phyloP scores from a whole-genome alignment of 1,139 yeast genomes.

The Suhomyces ambrosiae region DNA sequence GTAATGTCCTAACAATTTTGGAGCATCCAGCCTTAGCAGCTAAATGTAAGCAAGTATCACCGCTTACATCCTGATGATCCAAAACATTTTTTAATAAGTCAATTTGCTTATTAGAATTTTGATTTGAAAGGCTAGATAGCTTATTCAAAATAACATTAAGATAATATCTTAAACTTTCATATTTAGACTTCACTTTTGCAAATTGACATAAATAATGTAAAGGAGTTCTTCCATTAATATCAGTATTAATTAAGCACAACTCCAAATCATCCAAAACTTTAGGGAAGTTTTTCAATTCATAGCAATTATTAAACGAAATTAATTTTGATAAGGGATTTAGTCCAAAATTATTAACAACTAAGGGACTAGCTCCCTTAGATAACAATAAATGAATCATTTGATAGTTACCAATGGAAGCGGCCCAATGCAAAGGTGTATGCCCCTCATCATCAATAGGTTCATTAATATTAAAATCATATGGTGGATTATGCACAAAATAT shows the following conservation, averaged over 20 bases:
- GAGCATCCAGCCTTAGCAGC: constrained; percentile 51
- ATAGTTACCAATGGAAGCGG: constrained; percentile 85
- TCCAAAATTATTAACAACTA: constrained; percentile 73
- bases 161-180: constrained; percentile 45
- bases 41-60: constrained; percentile 69
- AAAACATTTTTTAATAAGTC: constrained; percentile 61
- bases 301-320: constrained; percentile 85
- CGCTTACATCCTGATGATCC: constrained; percentile 68
- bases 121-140: constrained; percentile 34
- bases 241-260: constrained; percentile 71
- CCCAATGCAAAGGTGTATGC: constrained; percentile 96
- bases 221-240: constrained; percentile 71
- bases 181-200: constrained; percentile 52
- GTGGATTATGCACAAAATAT: constrained; percentile 69
- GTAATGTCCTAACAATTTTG: constrained; percentile 41
- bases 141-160: constrained; percentile 41
- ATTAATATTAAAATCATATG: constrained; percentile 78
- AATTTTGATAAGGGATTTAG: constrained; percentile 84
- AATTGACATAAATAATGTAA: constrained; percentile 71
- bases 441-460: constrained; percentile 94
- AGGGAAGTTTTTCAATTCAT: constrained; percentile 74
- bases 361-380: constrained; percentile 74
- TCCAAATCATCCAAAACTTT: constrained; percentile 69
- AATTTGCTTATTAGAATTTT: constrained; percentile 29
- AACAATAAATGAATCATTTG: constrained; percentile 70